These are phyloP conservation scores for Phytophthora pluvialis DNA, from an alignment of 352 stramenopile species.

Conservation along the genomic window DNA sequence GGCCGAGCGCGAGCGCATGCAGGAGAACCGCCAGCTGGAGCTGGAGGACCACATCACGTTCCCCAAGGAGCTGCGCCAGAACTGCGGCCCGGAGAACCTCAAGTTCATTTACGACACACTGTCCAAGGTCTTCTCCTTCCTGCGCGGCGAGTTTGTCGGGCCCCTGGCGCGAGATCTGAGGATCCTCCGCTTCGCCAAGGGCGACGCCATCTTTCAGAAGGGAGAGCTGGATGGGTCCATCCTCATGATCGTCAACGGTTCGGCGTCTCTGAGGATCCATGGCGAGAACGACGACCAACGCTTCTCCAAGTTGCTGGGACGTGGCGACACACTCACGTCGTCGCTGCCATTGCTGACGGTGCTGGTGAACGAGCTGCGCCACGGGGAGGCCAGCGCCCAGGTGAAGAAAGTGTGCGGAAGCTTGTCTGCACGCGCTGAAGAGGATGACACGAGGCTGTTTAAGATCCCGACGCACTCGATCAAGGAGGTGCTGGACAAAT, in stretches of 20 bases:
- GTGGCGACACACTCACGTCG: constrained; percentile 78
- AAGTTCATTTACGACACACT: constrained; percentile 84
- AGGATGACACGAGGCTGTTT: constrained; percentile 67
- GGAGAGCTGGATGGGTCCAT: constrained; percentile 79
- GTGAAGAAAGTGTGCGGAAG: constrained; percentile 60
- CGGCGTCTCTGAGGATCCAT: constrained; percentile 67
- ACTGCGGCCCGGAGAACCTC: constrained; percentile 73
- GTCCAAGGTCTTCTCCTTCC: constrained; percentile 83
- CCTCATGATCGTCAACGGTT: constrained; percentile 68
- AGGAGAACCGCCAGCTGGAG: constrained; percentile 68
- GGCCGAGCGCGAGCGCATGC: constrained; percentile 62
- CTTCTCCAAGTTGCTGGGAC: constrained; percentile 60
- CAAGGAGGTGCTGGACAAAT: constrained; percentile 53
- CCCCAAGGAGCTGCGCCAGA: constrained; percentile 57
- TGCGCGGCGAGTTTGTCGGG: constrained; percentile 72
- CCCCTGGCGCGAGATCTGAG: constrained; percentile 63
- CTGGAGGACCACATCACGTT: constrained; percentile 74
- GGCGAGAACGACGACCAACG: constrained; percentile 37
- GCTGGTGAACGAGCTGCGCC: constrained; percentile 52
- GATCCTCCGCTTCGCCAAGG: constrained; percentile 55
- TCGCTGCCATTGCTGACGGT: constrained; percentile 69
- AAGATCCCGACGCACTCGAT: constrained; percentile 64
- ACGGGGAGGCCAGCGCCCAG: constrained; percentile 27
- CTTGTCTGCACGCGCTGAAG: constrained; percentile 56
- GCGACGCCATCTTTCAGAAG: constrained; percentile 62